phyloP scores from a whole-genome alignment of 2,329 filamentous ascomycete genomes.

The Leptographium flavum region DNA sequence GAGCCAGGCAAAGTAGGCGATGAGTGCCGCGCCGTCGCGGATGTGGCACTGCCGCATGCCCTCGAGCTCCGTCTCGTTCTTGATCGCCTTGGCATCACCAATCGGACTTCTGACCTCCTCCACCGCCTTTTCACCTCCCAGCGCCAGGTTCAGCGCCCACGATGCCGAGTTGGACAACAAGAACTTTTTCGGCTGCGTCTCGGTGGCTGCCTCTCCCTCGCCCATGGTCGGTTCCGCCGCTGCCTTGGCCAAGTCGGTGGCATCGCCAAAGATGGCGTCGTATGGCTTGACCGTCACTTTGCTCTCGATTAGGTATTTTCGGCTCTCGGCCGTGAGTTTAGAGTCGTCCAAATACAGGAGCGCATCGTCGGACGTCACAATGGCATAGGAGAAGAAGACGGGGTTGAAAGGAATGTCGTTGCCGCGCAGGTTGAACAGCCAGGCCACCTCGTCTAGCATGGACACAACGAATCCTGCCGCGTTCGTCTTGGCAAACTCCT shows the following conservation, averaged over 20 bases:
- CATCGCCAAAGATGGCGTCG: constrained; percentile 63
- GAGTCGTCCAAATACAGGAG: constrained; percentile 73
- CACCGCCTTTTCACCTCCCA: constrained; percentile 74
- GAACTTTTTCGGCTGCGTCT: constrained; percentile 44
- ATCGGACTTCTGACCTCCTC: constrained; percentile 81
- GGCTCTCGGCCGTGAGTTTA: constrained; percentile 58
- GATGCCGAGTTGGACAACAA: constrained; percentile 79
- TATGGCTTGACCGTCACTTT: constrained; percentile 71
- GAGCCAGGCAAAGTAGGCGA: constrained; percentile 91
- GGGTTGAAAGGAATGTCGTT: constrained; percentile 96
- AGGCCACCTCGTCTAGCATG: constrained; percentile 91
- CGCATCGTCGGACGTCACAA: constrained; percentile 62
- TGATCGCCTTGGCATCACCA: constrained; percentile 82
- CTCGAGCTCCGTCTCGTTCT: constrained; percentile 77
- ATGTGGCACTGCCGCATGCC: constrained; percentile 93
- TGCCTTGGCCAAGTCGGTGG: constrained; percentile 44
- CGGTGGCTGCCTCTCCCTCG: constrained; percentile 11
- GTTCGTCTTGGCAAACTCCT: constrained; percentile 83
- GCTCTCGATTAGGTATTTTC: constrained; percentile 52
- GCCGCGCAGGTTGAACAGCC: constrained; percentile 95
- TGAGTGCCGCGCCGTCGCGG: constrained; percentile 80
- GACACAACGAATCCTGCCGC: constrained; percentile 78
- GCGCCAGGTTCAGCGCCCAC: constrained; percentile 76
- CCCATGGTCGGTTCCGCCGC: constrained; percentile 11
- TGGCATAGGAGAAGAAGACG: constrained; percentile 94